Conservation (phyloP, 163 green algal species). For the Volvox carteri region DNA sequence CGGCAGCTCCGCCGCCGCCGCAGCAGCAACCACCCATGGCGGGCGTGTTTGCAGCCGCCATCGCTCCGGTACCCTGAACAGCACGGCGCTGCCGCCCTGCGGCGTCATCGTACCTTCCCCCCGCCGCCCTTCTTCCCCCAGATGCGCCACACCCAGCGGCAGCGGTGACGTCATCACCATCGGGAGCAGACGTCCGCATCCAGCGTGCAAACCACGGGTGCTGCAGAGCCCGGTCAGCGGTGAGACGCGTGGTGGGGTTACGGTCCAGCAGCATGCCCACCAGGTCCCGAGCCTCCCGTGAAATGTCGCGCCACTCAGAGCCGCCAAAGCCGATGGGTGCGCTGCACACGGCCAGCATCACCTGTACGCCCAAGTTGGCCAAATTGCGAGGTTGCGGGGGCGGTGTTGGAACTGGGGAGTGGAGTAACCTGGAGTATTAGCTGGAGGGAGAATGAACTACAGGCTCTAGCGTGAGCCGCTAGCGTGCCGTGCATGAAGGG, state of each 20-base stretch:
- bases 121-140: not conserved
- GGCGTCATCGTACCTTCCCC: not conserved
- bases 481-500: too few species aligned
- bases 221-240: conserved; percentile 78
- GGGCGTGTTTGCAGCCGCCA: not conserved
- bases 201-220: conserved; percentile 85
- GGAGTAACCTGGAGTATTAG: too few species aligned
- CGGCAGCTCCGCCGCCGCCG: not conserved
- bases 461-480: too few species aligned
- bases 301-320: conserved; percentile 23
- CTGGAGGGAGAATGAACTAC: too few species aligned
- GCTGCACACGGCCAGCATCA: conserved; percentile 53
- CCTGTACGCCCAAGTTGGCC: too few species aligned
- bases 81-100: not conserved
- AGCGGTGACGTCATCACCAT: not conserved
- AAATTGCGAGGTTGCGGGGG: too few species aligned
- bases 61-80: too few species aligned
- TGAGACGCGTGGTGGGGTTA: conserved; percentile 82
- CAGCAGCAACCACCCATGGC: too few species aligned
- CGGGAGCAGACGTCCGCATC: not conserved
- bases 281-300: conserved; percentile 75
- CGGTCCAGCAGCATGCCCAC: conserved; percentile 83
- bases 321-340: conserved; percentile 35
- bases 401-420: too few species aligned
- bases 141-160: too few species aligned